phyloP scores from a whole-genome alignment of 495 filamentous ascomycete species.

The Cryomyces antarcticus region DNA sequence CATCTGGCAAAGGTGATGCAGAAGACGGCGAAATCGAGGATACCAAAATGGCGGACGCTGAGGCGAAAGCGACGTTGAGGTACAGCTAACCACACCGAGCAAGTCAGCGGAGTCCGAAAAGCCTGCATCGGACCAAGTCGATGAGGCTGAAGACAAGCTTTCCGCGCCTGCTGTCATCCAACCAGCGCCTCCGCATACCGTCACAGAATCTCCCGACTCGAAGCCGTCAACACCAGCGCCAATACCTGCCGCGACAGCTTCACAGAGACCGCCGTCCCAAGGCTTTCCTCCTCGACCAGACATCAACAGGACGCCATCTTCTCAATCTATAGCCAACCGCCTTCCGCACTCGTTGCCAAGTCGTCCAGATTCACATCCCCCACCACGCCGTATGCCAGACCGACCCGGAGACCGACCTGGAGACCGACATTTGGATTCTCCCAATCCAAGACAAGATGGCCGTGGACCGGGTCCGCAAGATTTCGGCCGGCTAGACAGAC shows the following conservation, averaged over 20 bases:
- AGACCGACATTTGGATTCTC: constrained; percentile 7
- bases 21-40: constrained; percentile 22
- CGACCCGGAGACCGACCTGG: constrained; percentile 5
- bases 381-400: constrained; percentile 4
- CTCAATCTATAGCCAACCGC: neutral
- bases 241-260: neutral
- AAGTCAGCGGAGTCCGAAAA: neutral
- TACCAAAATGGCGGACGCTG: constrained; percentile 2
- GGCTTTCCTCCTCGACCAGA: constrained; percentile 1
- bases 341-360: constrained; percentile 10
- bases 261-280: neutral
- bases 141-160: neutral
- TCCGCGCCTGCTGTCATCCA: neutral
- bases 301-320: neutral
- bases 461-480: constrained; percentile 5
- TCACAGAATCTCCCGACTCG: neutral
- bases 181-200: neutral
- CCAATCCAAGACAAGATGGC: constrained; percentile 6
- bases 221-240: neutral
- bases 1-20: constrained; percentile 4
- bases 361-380: constrained; percentile 9
- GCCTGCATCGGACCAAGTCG: neutral
- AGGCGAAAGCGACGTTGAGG: neutral
- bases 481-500: constrained; percentile 16
- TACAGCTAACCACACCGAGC: neutral